Conservation (phyloP, 169 alveolate species). For the Plasmodium gallinaceum region DNA sequence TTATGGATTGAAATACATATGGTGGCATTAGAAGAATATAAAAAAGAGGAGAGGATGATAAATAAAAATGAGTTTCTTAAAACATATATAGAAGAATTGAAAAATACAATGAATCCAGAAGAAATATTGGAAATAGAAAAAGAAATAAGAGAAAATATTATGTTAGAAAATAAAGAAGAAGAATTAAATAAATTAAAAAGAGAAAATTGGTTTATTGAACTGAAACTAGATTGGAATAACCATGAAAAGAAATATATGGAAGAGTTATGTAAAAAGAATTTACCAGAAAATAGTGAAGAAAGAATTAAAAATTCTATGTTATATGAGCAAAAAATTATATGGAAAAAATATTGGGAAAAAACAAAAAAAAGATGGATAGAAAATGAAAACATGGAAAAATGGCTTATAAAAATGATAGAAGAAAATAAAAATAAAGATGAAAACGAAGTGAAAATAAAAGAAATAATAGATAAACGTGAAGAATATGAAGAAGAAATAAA, state of each 20-base stretch:
- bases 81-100: neutral
- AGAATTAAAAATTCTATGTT: neutral
- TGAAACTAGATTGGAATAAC: constrained; percentile 1
- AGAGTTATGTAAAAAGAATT: neutral
- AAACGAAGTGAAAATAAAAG: neutral
- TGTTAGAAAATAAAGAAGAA: neutral
- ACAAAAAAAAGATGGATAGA: neutral
- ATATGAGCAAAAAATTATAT: neutral
- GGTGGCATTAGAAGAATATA: constrained; percentile 1
- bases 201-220: neutral
- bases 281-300: neutral
- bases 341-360: constrained; percentile 5
- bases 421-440: neutral
- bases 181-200: neutral
- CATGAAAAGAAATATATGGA: neutral
- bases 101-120: neutral
- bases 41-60: neutral
- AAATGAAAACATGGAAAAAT: neutral
- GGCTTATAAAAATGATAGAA: neutral
- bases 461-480: neutral
- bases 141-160: neutral
- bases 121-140: neutral
- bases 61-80: neutral
- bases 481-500: neutral
- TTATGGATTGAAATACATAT: neutral